Base-by-base conservation (phyloP, 768 basidiomycete genomes). In the Mrakia hoshinonis region DNA sequence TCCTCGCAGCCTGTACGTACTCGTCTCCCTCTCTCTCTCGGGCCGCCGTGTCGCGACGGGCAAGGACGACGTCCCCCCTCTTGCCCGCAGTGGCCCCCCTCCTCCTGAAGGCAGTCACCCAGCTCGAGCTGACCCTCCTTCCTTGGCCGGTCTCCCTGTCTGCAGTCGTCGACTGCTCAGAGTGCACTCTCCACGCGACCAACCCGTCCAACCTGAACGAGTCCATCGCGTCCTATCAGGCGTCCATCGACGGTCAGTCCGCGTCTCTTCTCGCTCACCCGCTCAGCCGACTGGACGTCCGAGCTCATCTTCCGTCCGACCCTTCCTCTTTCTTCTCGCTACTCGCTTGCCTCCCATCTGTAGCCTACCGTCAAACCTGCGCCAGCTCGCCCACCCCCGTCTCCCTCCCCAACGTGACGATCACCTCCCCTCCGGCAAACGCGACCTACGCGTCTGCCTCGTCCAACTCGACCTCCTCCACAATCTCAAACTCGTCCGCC, bases 331-430 rank as follows among this genome's bases (percentile, higher is more conserved):
- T 51, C 24, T n/a, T 24, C 24, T 15, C 20, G n/a, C n/a, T 43
- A 24, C 18, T 26, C 26, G 4, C 20, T 26, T 67, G 24, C 31
- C n/a, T 13, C 26, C 39, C 15, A 2, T 26, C 7, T 55, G 3
- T 31, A 72, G 71, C 71, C 18, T 72, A 72, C 34, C 65, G 65
- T 18, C 10, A 43, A 36, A 60, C 71, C 49, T 72, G 71, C 66
- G 18, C 55, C 22, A 39, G 46, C 11, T 18, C 34, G 20, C 18
- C 54, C 7, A 31, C 38, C 1, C 55, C 58, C 9, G 61, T 72
- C 36, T 20, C 1, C 47, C 71, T 72, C 11, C 71, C 71, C 3
- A 72, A 72, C 55, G 71, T 72, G n/a, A 68, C 71, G 11, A 58
- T 72, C 34, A 61, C 71, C 10, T 31, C n/a, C 7, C 71, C 71